Evolutionary conservation across 176 grass and related monocot genomes (phyloP).

Genomic region (Eleusine coracana): DNA sequence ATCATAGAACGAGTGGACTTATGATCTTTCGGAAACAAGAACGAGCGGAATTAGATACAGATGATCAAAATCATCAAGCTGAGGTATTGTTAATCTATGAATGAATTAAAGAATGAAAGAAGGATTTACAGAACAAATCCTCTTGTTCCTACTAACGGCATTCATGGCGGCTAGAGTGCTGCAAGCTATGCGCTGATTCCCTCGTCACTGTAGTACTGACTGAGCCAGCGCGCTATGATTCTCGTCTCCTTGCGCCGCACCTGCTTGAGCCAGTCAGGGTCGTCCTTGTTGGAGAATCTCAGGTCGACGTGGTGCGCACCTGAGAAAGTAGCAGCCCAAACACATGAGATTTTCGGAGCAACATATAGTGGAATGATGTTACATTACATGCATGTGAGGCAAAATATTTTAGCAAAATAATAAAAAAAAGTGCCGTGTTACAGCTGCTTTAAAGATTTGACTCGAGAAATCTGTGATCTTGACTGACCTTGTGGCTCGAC

Average conservation of each 20-base stretch:
- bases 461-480: neutral
- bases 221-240: conserved; percentile 57
- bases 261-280: conserved; percentile 56
- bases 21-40: too few relatives aligned
- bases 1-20: too few relatives aligned
- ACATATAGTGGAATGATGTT: too few relatives aligned
- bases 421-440: neutral
- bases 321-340: neutral
- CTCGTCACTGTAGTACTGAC: conserved; percentile 54
- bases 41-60: neutral
- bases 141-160: neutral
- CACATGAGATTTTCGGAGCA: neutral
- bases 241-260: conserved; percentile 50
- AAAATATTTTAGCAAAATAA: too few relatives aligned
- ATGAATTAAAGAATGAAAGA: neutral
- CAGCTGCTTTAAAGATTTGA: neutral
- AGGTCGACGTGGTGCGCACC: conserved; percentile 65
- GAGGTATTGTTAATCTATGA: neutral
- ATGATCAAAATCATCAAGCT: neutral
- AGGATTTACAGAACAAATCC: neutral
- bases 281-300: conserved; percentile 55
- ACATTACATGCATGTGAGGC: too few relatives aligned
- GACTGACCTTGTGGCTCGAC: conserved; percentile 57
- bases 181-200: conserved; percentile 13
- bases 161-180: neutral